Percentiles rank a stretch among this genome's conserved stretches.
These are phyloP conservation scores for Acanthamoeba rhysodes DNA, from an alignment of 208 protist species.

Conservation along the genomic window DNA sequence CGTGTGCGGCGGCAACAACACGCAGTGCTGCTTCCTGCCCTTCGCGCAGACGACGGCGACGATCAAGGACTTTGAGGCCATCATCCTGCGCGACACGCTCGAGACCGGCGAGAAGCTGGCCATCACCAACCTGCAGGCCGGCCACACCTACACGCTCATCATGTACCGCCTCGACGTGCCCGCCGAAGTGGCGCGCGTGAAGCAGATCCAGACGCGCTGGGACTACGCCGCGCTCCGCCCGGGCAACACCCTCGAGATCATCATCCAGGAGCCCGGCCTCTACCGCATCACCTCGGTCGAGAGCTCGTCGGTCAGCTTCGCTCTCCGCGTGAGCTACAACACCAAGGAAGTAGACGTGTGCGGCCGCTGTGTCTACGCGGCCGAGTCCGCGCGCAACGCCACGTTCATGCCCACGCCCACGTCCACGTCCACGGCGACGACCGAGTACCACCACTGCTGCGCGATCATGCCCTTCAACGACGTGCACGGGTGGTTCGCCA, in stretches of 20 bases:
- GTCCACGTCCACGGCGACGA: background rate
- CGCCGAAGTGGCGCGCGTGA: constrained; percentile 53
- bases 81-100: constrained; percentile 32
- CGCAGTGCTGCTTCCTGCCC: constrained; percentile 51
- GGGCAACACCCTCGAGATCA: constrained; percentile 20
- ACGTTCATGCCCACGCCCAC: background rate
- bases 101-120: constrained; percentile 52
- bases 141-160: constrained; percentile 40
- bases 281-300: constrained; percentile 19
- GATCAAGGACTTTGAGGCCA: constrained; percentile 24
- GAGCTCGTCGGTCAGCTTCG: constrained; percentile 40
- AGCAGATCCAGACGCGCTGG: constrained; percentile 67
- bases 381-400: background rate
- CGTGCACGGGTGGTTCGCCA: constrained; percentile 37
- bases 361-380: constrained; percentile 43
- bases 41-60: constrained; percentile 56
- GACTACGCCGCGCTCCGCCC: constrained; percentile 24
- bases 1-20: constrained; percentile 74
- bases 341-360: background rate
- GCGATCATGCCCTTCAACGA: constrained; percentile 15
- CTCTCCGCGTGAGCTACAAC: background rate
- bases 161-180: constrained; percentile 62
- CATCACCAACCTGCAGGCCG: constrained; percentile 30
- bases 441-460: constrained; percentile 63
- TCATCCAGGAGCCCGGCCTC: constrained; percentile 18